These are phyloP conservation scores for Tylopilus subfusipes DNA, from an alignment of 768 basidiomycete species.

Conservation along the genomic window DNA sequence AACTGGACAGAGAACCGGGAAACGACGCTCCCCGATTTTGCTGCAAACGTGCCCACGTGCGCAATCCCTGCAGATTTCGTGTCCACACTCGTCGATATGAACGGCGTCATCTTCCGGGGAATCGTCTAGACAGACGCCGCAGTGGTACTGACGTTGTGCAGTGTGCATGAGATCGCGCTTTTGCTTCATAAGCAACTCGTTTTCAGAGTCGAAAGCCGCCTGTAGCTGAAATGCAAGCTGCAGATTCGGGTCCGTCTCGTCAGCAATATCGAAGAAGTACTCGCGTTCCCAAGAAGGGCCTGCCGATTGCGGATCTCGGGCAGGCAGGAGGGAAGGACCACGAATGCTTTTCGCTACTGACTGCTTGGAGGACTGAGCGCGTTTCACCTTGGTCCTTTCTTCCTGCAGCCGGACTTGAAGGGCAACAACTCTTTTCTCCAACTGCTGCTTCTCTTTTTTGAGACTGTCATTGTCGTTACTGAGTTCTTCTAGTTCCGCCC, in stretches of 20 bases:
- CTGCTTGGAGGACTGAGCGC: not conserved
- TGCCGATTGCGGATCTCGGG: not conserved
- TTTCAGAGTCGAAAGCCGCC: constrained; percentile 40
- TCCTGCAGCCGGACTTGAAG: constrained; percentile 12
- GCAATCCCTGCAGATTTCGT: constrained; percentile 55
- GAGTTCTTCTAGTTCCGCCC: constrained; percentile 39
- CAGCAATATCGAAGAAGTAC: not conserved
- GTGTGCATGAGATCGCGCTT: constrained; percentile 24
- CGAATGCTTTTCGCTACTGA: not conserved
- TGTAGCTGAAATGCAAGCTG: constrained; percentile 34
- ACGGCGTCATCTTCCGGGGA: constrained; percentile 42
- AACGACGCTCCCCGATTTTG: constrained; percentile 51
- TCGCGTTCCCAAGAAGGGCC: not conserved
- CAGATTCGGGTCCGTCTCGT: constrained; percentile 11
- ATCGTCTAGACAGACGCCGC: constrained; percentile 54
- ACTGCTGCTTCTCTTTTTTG: constrained; percentile 16
- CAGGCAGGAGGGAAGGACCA: not conserved
- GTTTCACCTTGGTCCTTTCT: constrained; percentile 5
- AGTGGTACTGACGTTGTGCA: constrained; percentile 43
- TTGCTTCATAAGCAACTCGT: constrained; percentile 34
- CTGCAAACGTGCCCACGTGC: constrained; percentile 40
- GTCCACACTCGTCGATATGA: constrained; percentile 43
- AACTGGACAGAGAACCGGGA: constrained; percentile 58
- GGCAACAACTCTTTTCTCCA: constrained; percentile 26
- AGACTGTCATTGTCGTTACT: constrained; percentile 28